phyloP scores from a whole-genome alignment of 2,329 filamentous ascomycete species.

The Apiospora aurea region DNA sequence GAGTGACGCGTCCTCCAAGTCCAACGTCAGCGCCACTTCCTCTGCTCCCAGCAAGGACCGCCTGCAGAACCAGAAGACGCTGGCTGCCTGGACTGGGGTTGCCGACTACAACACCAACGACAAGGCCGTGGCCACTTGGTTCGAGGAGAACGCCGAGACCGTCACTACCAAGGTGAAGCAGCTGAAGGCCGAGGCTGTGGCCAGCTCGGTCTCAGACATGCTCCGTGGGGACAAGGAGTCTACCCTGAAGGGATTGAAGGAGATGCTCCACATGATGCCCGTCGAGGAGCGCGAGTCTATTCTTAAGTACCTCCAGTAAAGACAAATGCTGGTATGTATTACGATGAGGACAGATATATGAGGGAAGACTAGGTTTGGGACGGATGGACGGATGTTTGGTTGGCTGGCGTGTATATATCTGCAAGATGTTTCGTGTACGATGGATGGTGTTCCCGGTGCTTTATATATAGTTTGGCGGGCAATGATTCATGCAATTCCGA shows the following conservation, averaged over 20 bases:
- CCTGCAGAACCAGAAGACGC: conserved; percentile 69
- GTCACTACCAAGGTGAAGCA: conserved; percentile 85
- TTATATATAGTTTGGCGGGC: background rate
- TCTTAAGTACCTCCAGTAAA: conserved; percentile 14
- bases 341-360: background rate
- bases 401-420: background rate
- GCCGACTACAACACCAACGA: conserved; percentile 81
- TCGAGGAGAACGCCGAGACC: conserved; percentile 89
- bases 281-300: conserved; percentile 23
- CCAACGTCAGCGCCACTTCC: conserved; percentile 40
- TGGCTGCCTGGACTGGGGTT: conserved; percentile 85
- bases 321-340: background rate
- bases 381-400: background rate
- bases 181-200: conserved; percentile 75
- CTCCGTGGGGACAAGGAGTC: conserved; percentile 16
- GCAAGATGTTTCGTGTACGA: conserved; percentile 1
- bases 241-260: conserved; percentile 16
- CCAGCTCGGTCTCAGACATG: conserved; percentile 3
- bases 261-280: conserved; percentile 21
- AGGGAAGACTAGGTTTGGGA: background rate
- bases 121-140: conserved; percentile 88
- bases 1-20: conserved; percentile 51
- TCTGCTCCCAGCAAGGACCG: conserved; percentile 48
- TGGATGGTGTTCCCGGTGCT: background rate
- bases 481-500: conserved; percentile 13